These are phyloP conservation scores for Ophiostoma sp. DNA, from an alignment of 2,329 filamentous ascomycete species.

Conservation along the genomic window DNA sequence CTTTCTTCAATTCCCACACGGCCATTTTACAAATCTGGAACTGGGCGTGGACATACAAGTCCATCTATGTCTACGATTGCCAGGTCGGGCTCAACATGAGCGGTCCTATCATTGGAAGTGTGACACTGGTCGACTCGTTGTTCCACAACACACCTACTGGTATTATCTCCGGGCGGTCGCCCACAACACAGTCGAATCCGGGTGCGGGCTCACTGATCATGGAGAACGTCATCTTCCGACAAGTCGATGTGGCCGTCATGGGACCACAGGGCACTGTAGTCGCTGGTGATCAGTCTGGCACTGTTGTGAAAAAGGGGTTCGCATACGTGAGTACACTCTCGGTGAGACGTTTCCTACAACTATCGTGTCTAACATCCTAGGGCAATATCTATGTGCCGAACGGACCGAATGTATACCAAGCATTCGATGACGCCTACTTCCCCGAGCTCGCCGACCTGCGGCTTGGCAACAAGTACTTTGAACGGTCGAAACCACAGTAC, in stretches of 20 bases:
- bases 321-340: slow-evolving; percentile 27
- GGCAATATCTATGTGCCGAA: slow-evolving; percentile 59
- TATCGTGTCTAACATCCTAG: slow-evolving; percentile 34
- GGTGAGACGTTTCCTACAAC: slow-evolving; percentile 1
- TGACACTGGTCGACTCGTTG: slow-evolving; percentile 67
- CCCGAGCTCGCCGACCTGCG: slow-evolving; percentile 52
- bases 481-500: slow-evolving; percentile 74
- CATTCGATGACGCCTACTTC: slow-evolving; percentile 34
- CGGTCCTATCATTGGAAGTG: slow-evolving; percentile 65
- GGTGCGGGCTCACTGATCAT: slow-evolving; percentile 43
- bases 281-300: slow-evolving; percentile 43
- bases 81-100: slow-evolving; percentile 63
- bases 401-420: slow-evolving; percentile 45
- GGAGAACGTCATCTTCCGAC: slow-evolving; percentile 44
- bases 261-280: slow-evolving; percentile 44
- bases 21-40: slow-evolving; percentile 69
- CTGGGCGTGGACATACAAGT: slow-evolving; percentile 72
- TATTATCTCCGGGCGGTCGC: slow-evolving; percentile 55
- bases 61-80: slow-evolving; percentile 57
- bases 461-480: slow-evolving; percentile 53
- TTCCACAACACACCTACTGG: slow-evolving; percentile 68
- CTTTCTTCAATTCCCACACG: slow-evolving; percentile 58
- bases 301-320: slow-evolving; percentile 51
- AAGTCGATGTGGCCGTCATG: slow-evolving; percentile 41
- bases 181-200: slow-evolving; percentile 32